phyloP scores from a whole-genome alignment of 2,329 filamentous ascomycete species.

The Mycosphaerella sp. region DNA sequence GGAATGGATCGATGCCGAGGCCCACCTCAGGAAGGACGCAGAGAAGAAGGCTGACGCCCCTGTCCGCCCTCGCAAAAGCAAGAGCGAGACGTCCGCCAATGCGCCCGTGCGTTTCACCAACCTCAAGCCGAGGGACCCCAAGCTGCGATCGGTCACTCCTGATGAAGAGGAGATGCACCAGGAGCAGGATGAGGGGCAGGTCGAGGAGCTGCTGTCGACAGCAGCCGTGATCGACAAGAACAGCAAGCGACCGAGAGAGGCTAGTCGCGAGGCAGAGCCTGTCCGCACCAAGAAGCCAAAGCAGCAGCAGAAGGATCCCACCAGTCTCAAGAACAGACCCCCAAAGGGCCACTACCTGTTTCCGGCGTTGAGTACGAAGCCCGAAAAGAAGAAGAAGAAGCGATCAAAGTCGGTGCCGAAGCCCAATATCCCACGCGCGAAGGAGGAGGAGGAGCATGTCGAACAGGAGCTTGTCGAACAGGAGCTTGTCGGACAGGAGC shows the following conservation, averaged over 20 bases:
- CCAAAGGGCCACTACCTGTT: slow-evolving; percentile 4
- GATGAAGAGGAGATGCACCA: background rate
- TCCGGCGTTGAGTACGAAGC: background rate
- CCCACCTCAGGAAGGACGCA: slow-evolving; percentile 2
- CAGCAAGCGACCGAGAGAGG: background rate
- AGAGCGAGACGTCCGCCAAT: background rate
- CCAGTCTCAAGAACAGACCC: background rate
- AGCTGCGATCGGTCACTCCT: background rate
- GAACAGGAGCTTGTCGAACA: no score
- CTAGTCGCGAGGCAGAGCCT: background rate
- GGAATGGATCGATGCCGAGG: slow-evolving; percentile 19
- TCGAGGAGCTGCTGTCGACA: background rate
- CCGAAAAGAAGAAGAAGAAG: background rate
- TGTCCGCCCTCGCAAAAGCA: background rate
- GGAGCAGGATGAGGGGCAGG: background rate
- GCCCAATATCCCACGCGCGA: background rate
- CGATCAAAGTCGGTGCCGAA: background rate
- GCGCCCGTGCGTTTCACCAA: background rate
- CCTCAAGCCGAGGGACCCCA: slow-evolving; percentile 1
- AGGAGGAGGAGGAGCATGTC: no score
- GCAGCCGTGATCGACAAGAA: background rate
- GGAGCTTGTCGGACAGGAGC: no score
- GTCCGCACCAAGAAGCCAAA: slow-evolving; percentile 4
- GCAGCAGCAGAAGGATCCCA: slow-evolving; percentile 5
- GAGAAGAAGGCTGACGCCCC: slow-evolving; percentile 3